Conservation (phyloP, 108 stramenopile species). For the Aurantiochytrium sp. region DNA sequence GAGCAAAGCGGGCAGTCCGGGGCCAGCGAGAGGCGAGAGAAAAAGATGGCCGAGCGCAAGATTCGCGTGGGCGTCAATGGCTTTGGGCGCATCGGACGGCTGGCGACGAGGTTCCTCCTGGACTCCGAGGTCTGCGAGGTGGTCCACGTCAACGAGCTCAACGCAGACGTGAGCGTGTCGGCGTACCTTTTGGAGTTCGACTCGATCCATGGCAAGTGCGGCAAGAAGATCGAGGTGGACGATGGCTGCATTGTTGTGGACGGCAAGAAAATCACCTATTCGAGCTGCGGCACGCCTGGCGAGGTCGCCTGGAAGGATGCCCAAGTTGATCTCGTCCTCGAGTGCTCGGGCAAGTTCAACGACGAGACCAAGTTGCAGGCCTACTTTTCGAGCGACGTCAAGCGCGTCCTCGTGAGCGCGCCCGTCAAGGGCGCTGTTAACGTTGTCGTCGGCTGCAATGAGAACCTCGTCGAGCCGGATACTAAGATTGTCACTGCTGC, state of each 20-base stretch:
- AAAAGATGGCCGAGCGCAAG: background rate
- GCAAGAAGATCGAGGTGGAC: constrained; percentile 63
- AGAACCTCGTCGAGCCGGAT: constrained; percentile 54
- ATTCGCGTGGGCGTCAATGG: constrained; percentile 64
- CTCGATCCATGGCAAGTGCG: constrained; percentile 87
- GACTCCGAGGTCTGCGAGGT: constrained; percentile 69
- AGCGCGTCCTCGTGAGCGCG: constrained; percentile 83
- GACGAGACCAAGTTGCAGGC: constrained; percentile 59
- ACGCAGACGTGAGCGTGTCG: constrained; percentile 44
- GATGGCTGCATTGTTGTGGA: constrained; percentile 69
- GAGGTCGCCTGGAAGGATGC: constrained; percentile 63
- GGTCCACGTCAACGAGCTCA: constrained; percentile 83
- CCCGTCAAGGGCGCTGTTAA: constrained; percentile 88
- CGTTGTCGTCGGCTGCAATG: constrained; percentile 88
- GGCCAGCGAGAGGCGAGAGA: background rate
- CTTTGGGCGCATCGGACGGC: constrained; percentile 85
- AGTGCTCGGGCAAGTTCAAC: constrained; percentile 81
- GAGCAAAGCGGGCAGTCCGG: background rate
- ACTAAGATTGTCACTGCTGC: constrained; percentile 75
- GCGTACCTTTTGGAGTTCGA: constrained; percentile 86
- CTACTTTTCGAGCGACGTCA: constrained; percentile 72
- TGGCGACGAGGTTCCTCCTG: constrained; percentile 76
- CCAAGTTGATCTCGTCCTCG: constrained; percentile 78
- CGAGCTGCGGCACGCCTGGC: constrained; percentile 56
- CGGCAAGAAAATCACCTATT: constrained; percentile 69